A percentile compares a stretch with the other conserved stretches of the same genome.
Evolutionary conservation across 1,139 yeast species (phyloP).

Genomic region (Zygosaccharomyces sapae): DNA sequence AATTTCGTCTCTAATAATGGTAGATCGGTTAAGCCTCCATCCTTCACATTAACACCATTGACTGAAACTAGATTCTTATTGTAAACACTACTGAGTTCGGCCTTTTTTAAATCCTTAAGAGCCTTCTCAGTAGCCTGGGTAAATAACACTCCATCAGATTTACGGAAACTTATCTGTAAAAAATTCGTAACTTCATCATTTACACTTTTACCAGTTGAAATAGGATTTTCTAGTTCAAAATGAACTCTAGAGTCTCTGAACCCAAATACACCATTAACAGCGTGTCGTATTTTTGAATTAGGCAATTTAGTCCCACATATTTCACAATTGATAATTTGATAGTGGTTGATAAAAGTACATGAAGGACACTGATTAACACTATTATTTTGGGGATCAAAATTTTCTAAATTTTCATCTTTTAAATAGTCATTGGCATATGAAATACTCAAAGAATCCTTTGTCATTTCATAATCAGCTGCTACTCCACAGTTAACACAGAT

Average conservation of each 20-base stretch:
- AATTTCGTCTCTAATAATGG: conserved; percentile 22
- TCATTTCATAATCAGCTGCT: conserved; percentile 40
- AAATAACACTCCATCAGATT: conserved; percentile 54
- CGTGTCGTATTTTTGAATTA: conserved; percentile 26
- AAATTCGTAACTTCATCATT: conserved; percentile 36
- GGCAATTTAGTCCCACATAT: conserved; percentile 70
- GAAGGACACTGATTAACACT: conserved; percentile 58
- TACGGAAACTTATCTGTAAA: conserved; percentile 59
- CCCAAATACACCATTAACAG: conserved; percentile 12
- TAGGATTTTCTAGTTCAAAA: conserved; percentile 27
- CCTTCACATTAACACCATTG: conserved; percentile 23
- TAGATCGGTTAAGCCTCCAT: conserved; percentile 15
- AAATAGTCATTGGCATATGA: conserved; percentile 4
- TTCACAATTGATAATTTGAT: conserved; percentile 73
- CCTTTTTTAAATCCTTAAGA: conserved; percentile 49
- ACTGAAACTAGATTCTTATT: conserved; percentile 29
- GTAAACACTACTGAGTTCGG: conserved; percentile 34
- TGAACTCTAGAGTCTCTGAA: conserved; percentile 33
- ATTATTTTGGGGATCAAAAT: conserved; percentile 5
- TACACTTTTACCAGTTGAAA: conserved; percentile 5
- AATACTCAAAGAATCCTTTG: conserved; percentile 30
- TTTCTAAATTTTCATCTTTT: not conserved
- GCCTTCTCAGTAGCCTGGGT: conserved; percentile 41
- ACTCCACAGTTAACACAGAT: conserved; percentile 79
- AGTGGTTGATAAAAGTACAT: conserved; percentile 86